Evolutionary conservation across 306 rosid species (phyloP).

Genomic region (Senna siamea): DNA sequence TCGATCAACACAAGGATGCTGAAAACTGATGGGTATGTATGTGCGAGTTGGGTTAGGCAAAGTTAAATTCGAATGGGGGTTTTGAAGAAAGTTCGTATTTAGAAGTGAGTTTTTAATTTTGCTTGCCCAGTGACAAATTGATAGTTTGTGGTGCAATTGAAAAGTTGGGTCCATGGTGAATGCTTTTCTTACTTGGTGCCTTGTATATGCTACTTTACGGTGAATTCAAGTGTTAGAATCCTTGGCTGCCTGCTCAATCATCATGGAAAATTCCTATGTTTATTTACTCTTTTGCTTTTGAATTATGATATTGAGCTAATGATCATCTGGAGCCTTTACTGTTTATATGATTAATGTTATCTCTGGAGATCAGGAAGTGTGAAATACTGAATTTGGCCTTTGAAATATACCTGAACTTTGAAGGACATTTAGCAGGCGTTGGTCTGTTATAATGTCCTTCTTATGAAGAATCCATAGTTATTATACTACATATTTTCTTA

Average conservation of each 20-base stretch:
- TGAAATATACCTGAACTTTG: background rate
- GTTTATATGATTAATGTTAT: background rate
- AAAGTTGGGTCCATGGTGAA: background rate
- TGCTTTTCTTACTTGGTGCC: background rate
- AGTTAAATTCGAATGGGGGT: background rate
- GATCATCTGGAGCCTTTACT: background rate
- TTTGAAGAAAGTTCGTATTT: background rate
- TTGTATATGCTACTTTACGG: background rate
- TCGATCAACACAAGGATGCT: conserved; percentile 25
- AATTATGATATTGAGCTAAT: background rate
- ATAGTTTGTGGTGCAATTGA: background rate
- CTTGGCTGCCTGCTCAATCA: background rate
- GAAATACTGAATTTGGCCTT: conserved; percentile 11
- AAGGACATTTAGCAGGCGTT: background rate
- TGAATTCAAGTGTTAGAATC: background rate
- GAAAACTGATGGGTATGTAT: background rate
- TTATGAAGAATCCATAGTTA: background rate
- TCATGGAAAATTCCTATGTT: background rate
- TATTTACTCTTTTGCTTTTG: background rate
- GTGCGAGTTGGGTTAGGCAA: background rate
- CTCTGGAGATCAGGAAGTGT: background rate
- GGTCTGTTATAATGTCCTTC: background rate
- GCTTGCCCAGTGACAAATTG: background rate
- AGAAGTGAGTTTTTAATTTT: conserved; percentile 1
- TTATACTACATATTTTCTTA: background rate